Evolutionary conservation across 805 yeast genomes (phyloP).

Genomic region (Ogataea zsoltii): DNA sequence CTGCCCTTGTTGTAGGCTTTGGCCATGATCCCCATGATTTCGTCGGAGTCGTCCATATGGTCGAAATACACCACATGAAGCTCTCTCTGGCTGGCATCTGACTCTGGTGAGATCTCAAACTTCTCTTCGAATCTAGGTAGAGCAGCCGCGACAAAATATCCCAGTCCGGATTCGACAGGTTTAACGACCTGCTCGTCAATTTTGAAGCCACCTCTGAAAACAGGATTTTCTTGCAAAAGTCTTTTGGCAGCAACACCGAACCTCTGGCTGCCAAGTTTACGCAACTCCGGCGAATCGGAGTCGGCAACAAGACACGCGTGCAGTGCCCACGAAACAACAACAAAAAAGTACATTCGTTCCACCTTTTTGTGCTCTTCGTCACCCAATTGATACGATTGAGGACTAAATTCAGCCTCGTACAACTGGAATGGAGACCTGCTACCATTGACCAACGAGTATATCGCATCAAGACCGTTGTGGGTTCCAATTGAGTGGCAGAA

Average conservation of each 20-base stretch:
- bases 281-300: slow-evolving; percentile 67
- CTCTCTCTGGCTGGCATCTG: slow-evolving; percentile 42
- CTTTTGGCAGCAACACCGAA: slow-evolving; percentile 67
- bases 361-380: slow-evolving; percentile 16
- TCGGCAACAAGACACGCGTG: slow-evolving; percentile 86
- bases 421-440: slow-evolving; percentile 37
- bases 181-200: slow-evolving; percentile 12
- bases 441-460: slow-evolving; percentile 37
- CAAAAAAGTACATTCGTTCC: slow-evolving; percentile 40
- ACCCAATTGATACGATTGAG: slow-evolving; percentile 22
- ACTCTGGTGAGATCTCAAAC: slow-evolving; percentile 63
- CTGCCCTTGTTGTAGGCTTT: slow-evolving; percentile 57
- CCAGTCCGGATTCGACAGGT: slow-evolving; percentile 42
- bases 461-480: slow-evolving; percentile 34
- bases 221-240: slow-evolving; percentile 51
- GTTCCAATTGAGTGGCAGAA: slow-evolving; percentile 61
- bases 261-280: slow-evolving; percentile 63
- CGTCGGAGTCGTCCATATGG: slow-evolving; percentile 30
- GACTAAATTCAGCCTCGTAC: slow-evolving; percentile 46
- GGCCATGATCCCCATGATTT: slow-evolving; percentile 54
- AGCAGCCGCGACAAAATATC: slow-evolving; percentile 61
- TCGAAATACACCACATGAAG: slow-evolving; percentile 51
- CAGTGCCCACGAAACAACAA: slow-evolving; percentile 81
- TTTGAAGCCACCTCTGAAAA: slow-evolving; percentile 44
- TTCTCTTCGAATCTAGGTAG: slow-evolving; percentile 58